These are phyloP conservation scores for Brettanomyces nanus DNA, from an alignment of 805 yeast genomes.

Conservation along the genomic window DNA sequence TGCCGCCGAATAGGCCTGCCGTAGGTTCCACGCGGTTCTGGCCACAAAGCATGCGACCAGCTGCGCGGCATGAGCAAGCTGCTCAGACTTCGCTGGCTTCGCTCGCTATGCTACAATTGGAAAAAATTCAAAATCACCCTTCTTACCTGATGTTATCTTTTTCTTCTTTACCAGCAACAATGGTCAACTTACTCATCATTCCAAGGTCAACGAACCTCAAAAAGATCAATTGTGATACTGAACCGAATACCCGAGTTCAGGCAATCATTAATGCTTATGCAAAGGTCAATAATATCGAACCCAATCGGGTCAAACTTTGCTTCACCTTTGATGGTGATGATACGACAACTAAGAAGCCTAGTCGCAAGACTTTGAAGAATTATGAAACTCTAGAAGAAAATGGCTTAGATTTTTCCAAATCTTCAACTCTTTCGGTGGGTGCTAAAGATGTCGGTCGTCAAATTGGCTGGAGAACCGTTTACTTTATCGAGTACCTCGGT, in stretches of 20 bases:
- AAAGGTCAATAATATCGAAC: constrained; percentile 31
- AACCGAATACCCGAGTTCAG: constrained; percentile 26
- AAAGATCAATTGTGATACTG: constrained; percentile 35
- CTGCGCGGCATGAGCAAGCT: no score
- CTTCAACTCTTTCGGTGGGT: constrained; percentile 36
- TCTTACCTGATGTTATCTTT: no score
- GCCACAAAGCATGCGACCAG: no score
- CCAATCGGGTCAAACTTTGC: constrained; percentile 52
- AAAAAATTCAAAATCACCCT: no score
- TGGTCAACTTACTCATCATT: constrained; percentile 42
- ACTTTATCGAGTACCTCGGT: constrained; percentile 78
- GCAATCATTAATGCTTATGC: constrained; percentile 34
- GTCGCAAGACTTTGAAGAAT: constrained; percentile 36
- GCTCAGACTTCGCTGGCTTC: no score
- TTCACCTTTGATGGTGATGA: constrained; percentile 19
- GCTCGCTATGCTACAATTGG: no score
- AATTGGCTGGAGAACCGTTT: constrained; percentile 88
- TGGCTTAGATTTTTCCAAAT: constrained; percentile 27
- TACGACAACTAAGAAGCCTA: constrained; percentile 22
- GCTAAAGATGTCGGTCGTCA: constrained; percentile 93
- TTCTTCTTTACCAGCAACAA: no score
- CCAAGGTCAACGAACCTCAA: constrained; percentile 56
- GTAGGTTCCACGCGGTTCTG: no score
- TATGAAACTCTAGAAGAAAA: constrained; percentile 38
- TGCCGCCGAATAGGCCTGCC: no score